phyloP scores from a whole-genome alignment of 2,329 filamentous ascomycete genomes.

The Calonectria fujianensis region DNA sequence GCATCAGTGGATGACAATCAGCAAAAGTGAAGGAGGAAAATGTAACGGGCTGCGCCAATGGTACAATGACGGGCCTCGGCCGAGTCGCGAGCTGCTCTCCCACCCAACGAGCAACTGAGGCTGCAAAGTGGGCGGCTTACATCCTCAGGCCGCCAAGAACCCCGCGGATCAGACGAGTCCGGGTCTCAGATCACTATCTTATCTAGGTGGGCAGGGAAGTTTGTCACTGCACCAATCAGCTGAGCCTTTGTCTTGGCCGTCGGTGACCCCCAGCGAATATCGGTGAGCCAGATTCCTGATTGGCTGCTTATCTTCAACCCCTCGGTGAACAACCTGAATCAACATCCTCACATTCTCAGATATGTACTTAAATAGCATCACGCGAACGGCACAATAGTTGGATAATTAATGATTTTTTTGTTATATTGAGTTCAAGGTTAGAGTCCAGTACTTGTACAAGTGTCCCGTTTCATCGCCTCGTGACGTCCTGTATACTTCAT shows the following conservation, averaged over 20 bases:
- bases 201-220: conserved; percentile 1
- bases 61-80: conserved; percentile 15
- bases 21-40: conserved; percentile 33
- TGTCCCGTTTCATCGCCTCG: conserved; percentile 55
- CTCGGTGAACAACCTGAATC: background rate
- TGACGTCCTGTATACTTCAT: conserved; percentile 49
- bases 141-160: conserved; percentile 33
- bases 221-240: background rate
- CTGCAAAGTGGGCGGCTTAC: conserved; percentile 21
- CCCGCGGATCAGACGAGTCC: conserved; percentile 1
- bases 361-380: background rate
- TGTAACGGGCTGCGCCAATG: conserved; percentile 27
- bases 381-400: background rate
- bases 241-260: background rate
- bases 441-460: conserved; percentile 57
- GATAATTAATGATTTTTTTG: conserved; percentile 36
- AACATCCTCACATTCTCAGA: background rate
- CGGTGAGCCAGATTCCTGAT: background rate
- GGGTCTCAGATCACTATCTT: conserved; percentile 32
- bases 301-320: background rate
- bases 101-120: conserved; percentile 2
- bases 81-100: conserved; percentile 11
- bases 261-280: background rate
- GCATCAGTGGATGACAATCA: conserved; percentile 29
- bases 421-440: conserved; percentile 48